Conservation (phyloP, 805 yeast species). For the Candida maesae region DNA sequence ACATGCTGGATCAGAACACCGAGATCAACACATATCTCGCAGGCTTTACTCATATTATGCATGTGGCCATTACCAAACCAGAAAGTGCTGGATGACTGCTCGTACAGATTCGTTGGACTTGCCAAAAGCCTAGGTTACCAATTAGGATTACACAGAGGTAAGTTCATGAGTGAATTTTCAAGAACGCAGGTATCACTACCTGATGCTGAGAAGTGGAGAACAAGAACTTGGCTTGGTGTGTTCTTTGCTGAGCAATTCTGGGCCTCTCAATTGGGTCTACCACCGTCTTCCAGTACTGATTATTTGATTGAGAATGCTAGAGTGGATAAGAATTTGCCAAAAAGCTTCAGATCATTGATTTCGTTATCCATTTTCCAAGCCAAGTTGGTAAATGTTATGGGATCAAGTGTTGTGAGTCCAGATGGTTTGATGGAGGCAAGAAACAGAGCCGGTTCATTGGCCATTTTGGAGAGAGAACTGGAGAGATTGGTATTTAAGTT, state of each 20-base stretch:
- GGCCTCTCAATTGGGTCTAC: slow-evolving; percentile 84
- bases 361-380: slow-evolving; percentile 79
- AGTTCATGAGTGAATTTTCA: slow-evolving; percentile 85
- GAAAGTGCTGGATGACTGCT: slow-evolving; percentile 87
- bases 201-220: slow-evolving; percentile 92
- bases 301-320: slow-evolving; percentile 77
- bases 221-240: slow-evolving; percentile 86
- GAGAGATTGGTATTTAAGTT: slow-evolving; percentile 66
- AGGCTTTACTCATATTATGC: slow-evolving; percentile 78
- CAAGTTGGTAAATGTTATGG: slow-evolving; percentile 80
- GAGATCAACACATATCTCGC: slow-evolving; percentile 89
- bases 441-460: slow-evolving; percentile 74
- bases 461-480: slow-evolving; percentile 75
- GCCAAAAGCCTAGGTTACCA: slow-evolving; percentile 84
- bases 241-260: slow-evolving; percentile 88
- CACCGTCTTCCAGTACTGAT: slow-evolving; percentile 82
- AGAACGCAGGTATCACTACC: slow-evolving; percentile 85
- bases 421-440: slow-evolving; percentile 87
- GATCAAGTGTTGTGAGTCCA: slow-evolving; percentile 76
- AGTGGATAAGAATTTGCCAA: slow-evolving; percentile 58
- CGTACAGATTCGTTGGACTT: slow-evolving; percentile 81
- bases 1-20: slow-evolving; percentile 94
- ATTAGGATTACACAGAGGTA: slow-evolving; percentile 87
- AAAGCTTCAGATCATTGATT: slow-evolving; percentile 65
- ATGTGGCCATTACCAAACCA: slow-evolving; percentile 94